Evolutionary conservation across 306 rosid species (phyloP).

Genomic region (Aeschynomene evenia): DNA sequence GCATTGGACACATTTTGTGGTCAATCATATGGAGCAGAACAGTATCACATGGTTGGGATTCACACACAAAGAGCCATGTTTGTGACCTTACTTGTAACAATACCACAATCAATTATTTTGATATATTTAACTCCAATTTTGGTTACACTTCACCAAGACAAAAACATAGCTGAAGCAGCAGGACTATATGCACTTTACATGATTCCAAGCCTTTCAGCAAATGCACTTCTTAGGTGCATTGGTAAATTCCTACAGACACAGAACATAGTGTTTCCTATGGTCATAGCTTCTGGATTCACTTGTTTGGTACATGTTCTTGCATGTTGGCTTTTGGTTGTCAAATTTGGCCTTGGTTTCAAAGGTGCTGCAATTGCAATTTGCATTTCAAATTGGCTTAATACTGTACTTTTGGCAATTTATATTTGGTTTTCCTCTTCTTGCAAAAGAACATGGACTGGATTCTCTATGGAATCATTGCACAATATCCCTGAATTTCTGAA

Average conservation of each 20-base stretch:
- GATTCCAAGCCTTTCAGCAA: constrained; percentile 59
- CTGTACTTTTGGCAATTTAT: constrained; percentile 38
- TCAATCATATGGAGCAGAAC: constrained; percentile 35
- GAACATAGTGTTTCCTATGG: constrained; percentile 57
- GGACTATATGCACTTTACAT: constrained; percentile 45
- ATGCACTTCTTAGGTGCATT: constrained; percentile 53
- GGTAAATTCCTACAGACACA: constrained; percentile 58
- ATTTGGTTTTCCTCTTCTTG: constrained; percentile 52
- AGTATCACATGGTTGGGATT: constrained; percentile 36
- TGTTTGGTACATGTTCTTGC: constrained; percentile 40
- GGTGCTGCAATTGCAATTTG: constrained; percentile 64
- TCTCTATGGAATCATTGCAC: constrained; percentile 45
- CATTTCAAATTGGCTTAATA: constrained; percentile 60
- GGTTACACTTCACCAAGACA: constrained; percentile 15
- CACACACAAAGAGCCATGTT: constrained; percentile 32
- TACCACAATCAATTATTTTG: constrained; percentile 22
- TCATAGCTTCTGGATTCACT: constrained; percentile 40
- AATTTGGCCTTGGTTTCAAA: constrained; percentile 44
- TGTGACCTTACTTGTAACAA: background rate
- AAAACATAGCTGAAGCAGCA: constrained; percentile 43
- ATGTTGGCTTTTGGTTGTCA: constrained; percentile 52
- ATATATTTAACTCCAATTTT: constrained; percentile 25
- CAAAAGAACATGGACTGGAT: constrained; percentile 53
- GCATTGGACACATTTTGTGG: constrained; percentile 41
- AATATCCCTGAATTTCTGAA: constrained; percentile 42